These are phyloP conservation scores for Uronychia setigera DNA, from an alignment of 73 alveolate genomes.

Conservation along the genomic window DNA sequence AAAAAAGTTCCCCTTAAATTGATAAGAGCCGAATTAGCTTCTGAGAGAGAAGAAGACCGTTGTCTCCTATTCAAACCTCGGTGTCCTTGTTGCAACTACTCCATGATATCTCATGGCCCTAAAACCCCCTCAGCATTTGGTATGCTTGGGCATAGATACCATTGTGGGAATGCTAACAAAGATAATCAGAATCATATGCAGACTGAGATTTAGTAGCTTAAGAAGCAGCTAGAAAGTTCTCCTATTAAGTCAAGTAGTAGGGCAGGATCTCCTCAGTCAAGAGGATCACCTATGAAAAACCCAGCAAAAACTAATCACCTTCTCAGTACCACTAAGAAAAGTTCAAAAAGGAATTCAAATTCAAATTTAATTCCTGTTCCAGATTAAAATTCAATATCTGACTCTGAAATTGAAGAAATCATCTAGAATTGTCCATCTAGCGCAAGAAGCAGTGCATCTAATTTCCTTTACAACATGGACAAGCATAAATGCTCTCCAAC, in stretches of 20 bases:
- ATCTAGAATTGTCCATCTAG: background rate
- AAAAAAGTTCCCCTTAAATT: background rate
- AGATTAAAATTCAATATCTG: too few relatives aligned
- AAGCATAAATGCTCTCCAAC: background rate
- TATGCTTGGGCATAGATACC: background rate
- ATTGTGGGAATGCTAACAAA: background rate
- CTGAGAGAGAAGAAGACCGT: background rate
- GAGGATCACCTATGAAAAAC: too few relatives aligned
- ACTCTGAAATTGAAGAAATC: background rate
- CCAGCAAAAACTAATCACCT: too few relatives aligned
- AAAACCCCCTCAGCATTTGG: background rate
- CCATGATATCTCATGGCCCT: background rate
- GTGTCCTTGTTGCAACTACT: background rate
- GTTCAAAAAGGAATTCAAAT: too few relatives aligned
- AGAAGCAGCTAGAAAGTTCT: too few relatives aligned
- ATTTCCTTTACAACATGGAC: background rate
- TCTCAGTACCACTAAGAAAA: too few relatives aligned
- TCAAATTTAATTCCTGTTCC: too few relatives aligned
- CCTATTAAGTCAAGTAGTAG: too few relatives aligned
- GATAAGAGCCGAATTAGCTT: background rate
- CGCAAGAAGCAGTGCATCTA: background rate
- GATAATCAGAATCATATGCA: background rate
- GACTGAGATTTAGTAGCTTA: background rate
- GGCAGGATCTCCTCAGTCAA: too few relatives aligned
- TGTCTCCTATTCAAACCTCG: background rate